Evolutionary conservation across 192 early-diverging fungal genomes (phyloP).

Genomic region (Lobosporangium transversale): DNA sequence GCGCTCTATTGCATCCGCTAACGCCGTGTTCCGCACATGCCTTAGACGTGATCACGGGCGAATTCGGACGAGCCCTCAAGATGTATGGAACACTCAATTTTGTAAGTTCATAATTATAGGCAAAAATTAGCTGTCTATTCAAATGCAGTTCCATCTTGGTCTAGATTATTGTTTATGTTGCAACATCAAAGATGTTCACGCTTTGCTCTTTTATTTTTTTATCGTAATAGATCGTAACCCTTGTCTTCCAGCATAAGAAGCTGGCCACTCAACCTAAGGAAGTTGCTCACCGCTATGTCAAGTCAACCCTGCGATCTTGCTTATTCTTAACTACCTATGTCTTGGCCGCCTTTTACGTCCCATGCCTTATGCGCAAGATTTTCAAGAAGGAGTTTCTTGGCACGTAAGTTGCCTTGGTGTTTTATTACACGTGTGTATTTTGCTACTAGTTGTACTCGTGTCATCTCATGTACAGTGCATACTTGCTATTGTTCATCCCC

Average conservation of each 20-base stretch:
- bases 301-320: conserved; percentile 66
- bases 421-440: too few species aligned
- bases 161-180: too few species aligned
- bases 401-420: conserved; percentile 54
- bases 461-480: not conserved
- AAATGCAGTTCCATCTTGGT: too few species aligned
- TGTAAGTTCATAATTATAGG: too few species aligned
- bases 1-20: conserved; percentile 70
- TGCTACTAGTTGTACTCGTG: not conserved
- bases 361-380: conserved; percentile 64
- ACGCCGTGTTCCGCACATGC: conserved; percentile 59
- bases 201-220: not conserved
- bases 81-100: conserved; percentile 73
- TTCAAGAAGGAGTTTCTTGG: conserved; percentile 56
- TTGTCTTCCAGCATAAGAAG: conserved; percentile 55
- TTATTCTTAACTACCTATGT: conserved; percentile 69
- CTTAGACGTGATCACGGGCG: conserved; percentile 51
- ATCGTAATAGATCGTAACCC: conserved; percentile 54
- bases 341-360: conserved; percentile 56
- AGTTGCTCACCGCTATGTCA: conserved; percentile 56
- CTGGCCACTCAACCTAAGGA: conserved; percentile 50
- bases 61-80: conserved; percentile 64
- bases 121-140: too few species aligned
- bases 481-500: not conserved
- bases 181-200: not conserved